A percentile compares a stretch with the other conserved stretches of the same genome.
phyloP scores from a whole-genome alignment of 2,329 filamentous ascomycete genomes.

The Moelleriella libera region DNA sequence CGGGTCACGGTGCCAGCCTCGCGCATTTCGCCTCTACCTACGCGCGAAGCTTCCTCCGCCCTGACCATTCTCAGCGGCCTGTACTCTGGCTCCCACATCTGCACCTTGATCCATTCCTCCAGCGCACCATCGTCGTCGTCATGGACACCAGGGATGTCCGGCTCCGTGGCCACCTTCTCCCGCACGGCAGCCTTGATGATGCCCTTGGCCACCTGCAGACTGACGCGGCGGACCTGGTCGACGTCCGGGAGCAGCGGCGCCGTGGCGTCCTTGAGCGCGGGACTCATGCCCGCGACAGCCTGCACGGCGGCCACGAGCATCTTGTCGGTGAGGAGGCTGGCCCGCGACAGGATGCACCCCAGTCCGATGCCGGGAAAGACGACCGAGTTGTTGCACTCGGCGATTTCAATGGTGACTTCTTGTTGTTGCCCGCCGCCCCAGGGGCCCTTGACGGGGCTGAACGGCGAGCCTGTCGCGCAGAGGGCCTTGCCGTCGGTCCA shows the following conservation, averaged over 20 bases:
- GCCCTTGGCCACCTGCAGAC: conserved; percentile 59
- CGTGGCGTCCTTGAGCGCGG: conserved; percentile 48
- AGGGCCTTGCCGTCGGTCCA: conserved; percentile 71
- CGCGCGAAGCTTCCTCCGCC: conserved; percentile 33
- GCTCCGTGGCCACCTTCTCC: conserved; percentile 52
- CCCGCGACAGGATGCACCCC: conserved; percentile 57
- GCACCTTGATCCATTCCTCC: conserved; percentile 59
- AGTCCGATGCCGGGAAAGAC: conserved; percentile 80
- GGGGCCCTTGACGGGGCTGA: conserved; percentile 53
- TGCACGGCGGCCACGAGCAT: conserved; percentile 74
- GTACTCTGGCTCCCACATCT: conserved; percentile 70
- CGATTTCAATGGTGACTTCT: conserved; percentile 34
- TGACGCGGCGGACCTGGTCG: conserved; percentile 57
- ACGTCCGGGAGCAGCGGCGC: conserved; percentile 66
- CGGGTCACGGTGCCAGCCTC: conserved; percentile 15
- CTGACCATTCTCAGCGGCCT: conserved; percentile 45
- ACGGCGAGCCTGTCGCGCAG: conserved; percentile 74
- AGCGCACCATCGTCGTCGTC: conserved; percentile 31
- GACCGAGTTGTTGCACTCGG: conserved; percentile 82
- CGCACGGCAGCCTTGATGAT: conserved; percentile 60
- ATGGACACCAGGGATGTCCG: conserved; percentile 45
- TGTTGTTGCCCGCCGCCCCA: conserved; percentile 34
- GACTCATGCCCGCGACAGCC: conserved; percentile 56
- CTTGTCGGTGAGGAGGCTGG: conserved; percentile 52
- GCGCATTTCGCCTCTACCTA: conserved; percentile 29